These are phyloP conservation scores for Dipteronia dyeriana DNA, from an alignment of 345 rosid species.

Conservation along the genomic window DNA sequence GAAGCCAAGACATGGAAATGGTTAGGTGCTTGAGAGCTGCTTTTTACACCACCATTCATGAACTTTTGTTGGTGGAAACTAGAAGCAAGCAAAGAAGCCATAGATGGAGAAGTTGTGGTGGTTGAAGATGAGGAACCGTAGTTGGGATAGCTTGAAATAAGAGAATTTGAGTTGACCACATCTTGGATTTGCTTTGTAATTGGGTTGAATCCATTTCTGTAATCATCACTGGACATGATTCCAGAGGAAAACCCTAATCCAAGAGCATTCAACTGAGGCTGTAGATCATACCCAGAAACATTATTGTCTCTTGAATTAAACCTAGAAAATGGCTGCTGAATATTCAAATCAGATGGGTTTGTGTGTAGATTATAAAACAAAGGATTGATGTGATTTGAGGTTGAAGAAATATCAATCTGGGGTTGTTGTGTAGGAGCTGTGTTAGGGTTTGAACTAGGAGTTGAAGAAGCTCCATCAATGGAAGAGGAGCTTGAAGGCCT, in stretches of 20 bases:
- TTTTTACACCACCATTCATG: conserved; percentile 36
- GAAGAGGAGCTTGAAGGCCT: conserved; percentile 35
- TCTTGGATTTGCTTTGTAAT: conserved; percentile 40
- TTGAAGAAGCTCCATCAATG: conserved; percentile 28
- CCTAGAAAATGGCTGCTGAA: conserved; percentile 42
- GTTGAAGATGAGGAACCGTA: conserved; percentile 45
- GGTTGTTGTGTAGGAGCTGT: conserved; percentile 39
- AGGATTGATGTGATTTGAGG: conserved; percentile 53
- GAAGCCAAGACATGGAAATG: conserved; percentile 43
- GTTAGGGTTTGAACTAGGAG: conserved; percentile 26
- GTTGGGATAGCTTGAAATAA: conserved; percentile 51
- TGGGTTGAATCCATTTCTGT: conserved; percentile 30
- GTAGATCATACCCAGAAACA: conserved; percentile 54
- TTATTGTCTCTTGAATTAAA: conserved; percentile 33
- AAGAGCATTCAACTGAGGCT: conserved; percentile 50
- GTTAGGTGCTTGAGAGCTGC: conserved; percentile 35
- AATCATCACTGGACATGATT: conserved; percentile 26
- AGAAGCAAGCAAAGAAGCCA: conserved; percentile 56
- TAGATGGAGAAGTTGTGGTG: conserved; percentile 38
- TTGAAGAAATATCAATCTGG: conserved; percentile 35
- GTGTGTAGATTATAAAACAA: conserved; percentile 60
- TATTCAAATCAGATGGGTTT: conserved; percentile 46
- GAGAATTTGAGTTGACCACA: conserved; percentile 35
- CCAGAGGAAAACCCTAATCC: conserved; percentile 72
- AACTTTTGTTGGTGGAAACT: conserved; percentile 51